phyloP scores from a whole-genome alignment of 208 protist species.

The Trypanosoma mega region DNA sequence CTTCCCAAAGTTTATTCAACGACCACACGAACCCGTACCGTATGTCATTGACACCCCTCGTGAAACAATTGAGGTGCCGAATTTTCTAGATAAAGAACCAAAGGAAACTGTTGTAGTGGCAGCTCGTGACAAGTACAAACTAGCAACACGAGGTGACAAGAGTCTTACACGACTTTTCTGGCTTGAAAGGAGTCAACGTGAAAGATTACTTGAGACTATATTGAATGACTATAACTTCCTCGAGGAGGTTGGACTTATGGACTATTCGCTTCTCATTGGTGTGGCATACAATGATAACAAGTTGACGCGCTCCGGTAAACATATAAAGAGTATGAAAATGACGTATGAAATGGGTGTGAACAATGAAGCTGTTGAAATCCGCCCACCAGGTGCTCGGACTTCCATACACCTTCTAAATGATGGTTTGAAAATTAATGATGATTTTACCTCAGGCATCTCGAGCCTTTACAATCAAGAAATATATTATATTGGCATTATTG shows the following conservation, averaged over 20 bases:
- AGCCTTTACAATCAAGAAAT: conserved; percentile 74
- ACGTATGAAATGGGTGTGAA: conserved; percentile 19
- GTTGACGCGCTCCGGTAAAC: conserved; percentile 35
- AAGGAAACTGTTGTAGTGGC: conserved; percentile 16
- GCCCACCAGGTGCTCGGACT: too few relatives aligned
- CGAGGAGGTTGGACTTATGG: conserved; percentile 56
- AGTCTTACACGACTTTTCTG: conserved; percentile 81
- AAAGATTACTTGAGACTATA: conserved; percentile 52
- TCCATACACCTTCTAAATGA: too few relatives aligned
- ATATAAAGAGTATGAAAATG: conserved; percentile 52
- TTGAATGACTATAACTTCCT: conserved; percentile 68
- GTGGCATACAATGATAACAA: conserved; percentile 73
- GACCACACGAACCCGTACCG: conserved; percentile 49
- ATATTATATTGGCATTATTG: conserved; percentile 90
- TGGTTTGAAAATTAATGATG: conserved; percentile 1
- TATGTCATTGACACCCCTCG: conserved; percentile 41
- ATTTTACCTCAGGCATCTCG: conserved; percentile 52
- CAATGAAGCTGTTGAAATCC: conserved; percentile 15
- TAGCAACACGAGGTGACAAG: conserved; percentile 79
- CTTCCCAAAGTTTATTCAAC: conserved; percentile 54
- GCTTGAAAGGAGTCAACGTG: conserved; percentile 40
- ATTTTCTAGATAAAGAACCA: background rate
- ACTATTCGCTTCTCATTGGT: conserved; percentile 87
- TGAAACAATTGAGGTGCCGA: conserved; percentile 5
- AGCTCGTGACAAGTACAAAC: conserved; percentile 36